Base-by-base conservation (phyloP, 257 asterid genomes). In the Ophiorrhiza pumila region DNA sequence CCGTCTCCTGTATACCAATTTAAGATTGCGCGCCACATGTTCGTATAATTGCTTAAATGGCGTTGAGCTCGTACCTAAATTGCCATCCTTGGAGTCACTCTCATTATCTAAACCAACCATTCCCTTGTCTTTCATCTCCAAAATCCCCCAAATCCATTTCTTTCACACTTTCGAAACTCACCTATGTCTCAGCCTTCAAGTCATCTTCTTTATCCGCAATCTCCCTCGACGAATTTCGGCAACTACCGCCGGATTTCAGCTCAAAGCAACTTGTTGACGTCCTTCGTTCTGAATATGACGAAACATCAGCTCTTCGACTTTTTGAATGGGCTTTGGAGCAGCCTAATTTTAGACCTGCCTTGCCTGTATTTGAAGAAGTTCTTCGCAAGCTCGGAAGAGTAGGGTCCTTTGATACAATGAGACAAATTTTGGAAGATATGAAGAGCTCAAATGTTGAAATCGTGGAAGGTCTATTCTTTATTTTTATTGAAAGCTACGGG, bases 291-390 rank as follows among this genome's bases (percentile, higher is more conserved):
- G 89, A 89, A 69, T 78, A 80, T 29, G 89, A 94, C 25, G 98
- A 84, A 68, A 68, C 75, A 7, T 78, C 89, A 13, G 97, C 95
- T 55, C 86, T 91, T 31, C 75, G 73, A 4, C 86, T 94, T 57
- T 90, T 88, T 65, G 77, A 80, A 41, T 88, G 95, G 96, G 98
- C 97, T 15, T 72, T 85, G 20, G 82, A 80, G 83, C 96, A 88
- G 84, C 91, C 97, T 15, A 85, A 85, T 78, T 91, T 91, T 69
- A 70, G 73, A 11, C 96, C 95, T 68, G 68, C 84, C 34, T 69
- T 80, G 77, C 83, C 86, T 2, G 14, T 89, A 14, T 91, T 87
- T 20, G 96, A 91, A 70, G 97, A 91, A 63, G 74, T 94, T 72
- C 83, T 94, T 0, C 79, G 77, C 15, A 91, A 88, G 84, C 90